phyloP scores from a whole-genome alignment of 2,329 filamentous ascomycete genomes.

The Ascocoryne sarcoides region DNA sequence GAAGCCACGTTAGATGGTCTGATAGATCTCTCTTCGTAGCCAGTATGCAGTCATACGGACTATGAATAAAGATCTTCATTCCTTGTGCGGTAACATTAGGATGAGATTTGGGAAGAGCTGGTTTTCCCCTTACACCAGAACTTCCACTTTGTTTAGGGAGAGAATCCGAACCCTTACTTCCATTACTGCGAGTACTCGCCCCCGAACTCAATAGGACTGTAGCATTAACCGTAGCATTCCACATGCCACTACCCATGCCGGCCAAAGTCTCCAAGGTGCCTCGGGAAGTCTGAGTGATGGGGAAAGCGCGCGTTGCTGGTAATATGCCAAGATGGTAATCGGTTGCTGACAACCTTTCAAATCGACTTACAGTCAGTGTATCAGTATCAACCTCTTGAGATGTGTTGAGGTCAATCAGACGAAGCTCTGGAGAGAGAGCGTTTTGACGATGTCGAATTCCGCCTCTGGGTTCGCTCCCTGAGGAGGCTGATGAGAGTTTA shows the following conservation, averaged over 20 bases:
- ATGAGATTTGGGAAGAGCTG: constrained; percentile 26
- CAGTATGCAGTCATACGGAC: constrained; percentile 92
- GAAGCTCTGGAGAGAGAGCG: constrained; percentile 77
- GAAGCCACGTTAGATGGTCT: constrained; percentile 79
- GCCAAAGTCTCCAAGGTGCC: constrained; percentile 72
- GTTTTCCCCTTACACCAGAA: constrained; percentile 31
- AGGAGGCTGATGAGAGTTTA: constrained; percentile 37
- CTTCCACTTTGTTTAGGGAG: constrained; percentile 38
- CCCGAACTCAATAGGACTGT: constrained; percentile 79
- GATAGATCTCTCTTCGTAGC: constrained; percentile 78
- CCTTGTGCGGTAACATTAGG: constrained; percentile 37
- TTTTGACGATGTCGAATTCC: constrained; percentile 66
- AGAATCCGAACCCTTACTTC: constrained; percentile 48
- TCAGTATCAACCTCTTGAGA: constrained; percentile 81
- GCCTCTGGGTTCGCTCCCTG: constrained; percentile 50
- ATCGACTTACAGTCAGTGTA: constrained; percentile 75
- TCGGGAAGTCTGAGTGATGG: constrained; percentile 50
- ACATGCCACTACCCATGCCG: constrained; percentile 65
- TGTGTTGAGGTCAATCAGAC: constrained; percentile 80
- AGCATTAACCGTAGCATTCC: constrained; percentile 85
- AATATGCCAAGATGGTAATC: constrained; percentile 88
- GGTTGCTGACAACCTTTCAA: constrained; percentile 73
- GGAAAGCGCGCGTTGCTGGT: constrained; percentile 63
- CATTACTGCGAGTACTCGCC: constrained; percentile 61
- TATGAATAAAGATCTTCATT: constrained; percentile 86